A percentile compares a stretch with the other conserved stretches of the same genome.
These are phyloP conservation scores for Metschnikowia proteae DNA, from an alignment of 805 yeast species.

Conservation along the genomic window DNA sequence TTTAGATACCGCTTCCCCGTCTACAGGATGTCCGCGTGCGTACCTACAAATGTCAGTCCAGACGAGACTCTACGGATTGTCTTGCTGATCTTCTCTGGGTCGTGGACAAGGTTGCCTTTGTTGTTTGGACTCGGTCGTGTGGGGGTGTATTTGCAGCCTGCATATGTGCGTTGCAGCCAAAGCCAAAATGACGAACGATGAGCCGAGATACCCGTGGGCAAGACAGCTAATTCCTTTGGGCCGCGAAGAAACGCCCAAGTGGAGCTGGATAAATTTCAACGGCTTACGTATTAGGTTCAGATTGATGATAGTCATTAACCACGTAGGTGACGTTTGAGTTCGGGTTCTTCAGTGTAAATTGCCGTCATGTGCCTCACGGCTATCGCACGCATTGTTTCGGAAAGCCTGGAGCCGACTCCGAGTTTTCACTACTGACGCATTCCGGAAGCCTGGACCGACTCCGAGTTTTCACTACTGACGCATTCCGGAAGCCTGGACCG, in stretches of 20 bases:
- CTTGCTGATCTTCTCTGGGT: too few relatives aligned
- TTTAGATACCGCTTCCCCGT: background rate
- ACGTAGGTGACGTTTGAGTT: background rate
- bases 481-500: background rate
- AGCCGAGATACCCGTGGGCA: too few relatives aligned
- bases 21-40: conserved; percentile 4
- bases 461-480: background rate
- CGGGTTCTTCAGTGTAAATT: background rate
- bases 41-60: background rate
- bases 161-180: background rate
- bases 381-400: conserved; percentile 1
- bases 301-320: background rate
- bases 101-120: too few relatives aligned
- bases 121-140: background rate
- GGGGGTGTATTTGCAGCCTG: background rate
- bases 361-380: background rate
- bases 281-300: background rate
- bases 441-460: background rate
- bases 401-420: background rate
- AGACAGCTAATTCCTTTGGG: too few relatives aligned
- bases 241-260: too few relatives aligned
- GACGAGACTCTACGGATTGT: background rate
- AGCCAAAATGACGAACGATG: too few relatives aligned
- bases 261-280: too few relatives aligned
- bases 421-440: background rate